Percentiles rank a stretch among this genome's conserved stretches.
Evolutionary conservation across 176 grass and related monocot species (phyloP).

Genomic region (Aegilops umbellulata): DNA sequence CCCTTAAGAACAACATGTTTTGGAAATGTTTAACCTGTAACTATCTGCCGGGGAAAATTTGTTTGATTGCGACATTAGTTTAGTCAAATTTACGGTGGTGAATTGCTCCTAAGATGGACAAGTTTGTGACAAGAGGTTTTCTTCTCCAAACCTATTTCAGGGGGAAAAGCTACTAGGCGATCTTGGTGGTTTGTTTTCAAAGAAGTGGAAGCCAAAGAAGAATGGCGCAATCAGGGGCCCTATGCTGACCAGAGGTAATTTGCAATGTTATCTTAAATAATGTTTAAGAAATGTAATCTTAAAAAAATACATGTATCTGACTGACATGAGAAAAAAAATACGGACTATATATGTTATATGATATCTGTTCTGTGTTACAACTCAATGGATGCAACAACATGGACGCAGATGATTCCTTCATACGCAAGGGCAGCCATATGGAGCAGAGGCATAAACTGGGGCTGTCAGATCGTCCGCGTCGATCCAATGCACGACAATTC

Average conservation of each 20-base stretch:
- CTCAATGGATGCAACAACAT: conserved; percentile 8
- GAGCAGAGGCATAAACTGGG: conserved; percentile 80
- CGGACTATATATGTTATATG: neutral
- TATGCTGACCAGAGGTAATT: conserved; percentile 67
- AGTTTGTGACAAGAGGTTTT: neutral
- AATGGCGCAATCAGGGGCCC: conserved; percentile 64
- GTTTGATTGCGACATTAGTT: neutral
- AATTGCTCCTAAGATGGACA: neutral
- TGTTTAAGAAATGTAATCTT: neutral
- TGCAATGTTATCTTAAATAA: neutral
- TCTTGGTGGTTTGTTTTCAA: conserved; percentile 92
- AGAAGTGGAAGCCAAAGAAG: conserved; percentile 84
- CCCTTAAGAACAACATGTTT: no score
- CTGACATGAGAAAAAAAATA: neutral
- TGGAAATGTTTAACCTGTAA: neutral
- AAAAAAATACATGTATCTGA: neutral
- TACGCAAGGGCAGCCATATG: conserved; percentile 62
- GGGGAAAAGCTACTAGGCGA: conserved; percentile 84
- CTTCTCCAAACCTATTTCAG: conserved; percentile 14
- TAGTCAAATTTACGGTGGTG: neutral
- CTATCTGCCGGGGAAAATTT: neutral
- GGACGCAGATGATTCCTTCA: conserved; percentile 76
- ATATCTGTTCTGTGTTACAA: neutral
- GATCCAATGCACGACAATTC: conserved; percentile 42
- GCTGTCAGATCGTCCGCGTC: conserved; percentile 34